Evolutionary conservation across 352 stramenopile genomes (phyloP).

Genomic region (Phytopythium cucurbitacearum): DNA sequence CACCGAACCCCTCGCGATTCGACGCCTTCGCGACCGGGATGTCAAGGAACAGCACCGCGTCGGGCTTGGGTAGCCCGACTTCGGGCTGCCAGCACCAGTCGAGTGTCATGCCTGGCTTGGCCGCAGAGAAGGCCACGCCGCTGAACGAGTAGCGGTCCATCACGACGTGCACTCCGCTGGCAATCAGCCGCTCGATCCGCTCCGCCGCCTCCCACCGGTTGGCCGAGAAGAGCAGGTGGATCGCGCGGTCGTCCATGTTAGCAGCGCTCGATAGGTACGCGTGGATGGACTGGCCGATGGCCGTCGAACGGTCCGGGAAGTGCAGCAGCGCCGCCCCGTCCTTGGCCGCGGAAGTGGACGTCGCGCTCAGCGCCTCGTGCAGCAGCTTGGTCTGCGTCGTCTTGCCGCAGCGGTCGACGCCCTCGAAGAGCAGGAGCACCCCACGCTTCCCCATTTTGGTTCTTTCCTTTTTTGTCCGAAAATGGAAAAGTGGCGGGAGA

Average conservation of each 20-base stretch:
- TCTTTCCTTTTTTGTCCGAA: too few relatives aligned
- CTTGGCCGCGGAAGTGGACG: slow-evolving; percentile 11
- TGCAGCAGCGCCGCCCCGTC: slow-evolving; percentile 46
- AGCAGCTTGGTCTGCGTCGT: slow-evolving; percentile 97
- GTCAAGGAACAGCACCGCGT: slow-evolving; percentile 98
- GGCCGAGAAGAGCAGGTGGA: slow-evolving; percentile 99
- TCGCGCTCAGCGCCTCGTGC: slow-evolving; percentile 46
- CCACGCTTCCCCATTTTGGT: slow-evolving; percentile 63
- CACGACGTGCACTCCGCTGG: slow-evolving; percentile 89
- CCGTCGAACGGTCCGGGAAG: slow-evolving; percentile 82
- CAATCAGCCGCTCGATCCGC: slow-evolving; percentile 65
- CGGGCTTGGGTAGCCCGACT: slow-evolving; percentile 94
- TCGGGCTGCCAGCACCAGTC: slow-evolving; percentile 98
- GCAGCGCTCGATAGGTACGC: slow-evolving; percentile 90
- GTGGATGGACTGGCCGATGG: slow-evolving; percentile 97
- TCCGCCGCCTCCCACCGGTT: slow-evolving; percentile 98
- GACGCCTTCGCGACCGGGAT: slow-evolving; percentile 88
- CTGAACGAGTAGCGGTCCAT: slow-evolving; percentile 98
- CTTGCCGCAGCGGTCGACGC: slow-evolving; percentile 98
- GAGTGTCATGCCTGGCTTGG: slow-evolving; percentile 92
- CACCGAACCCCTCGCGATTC: slow-evolving; percentile 91
- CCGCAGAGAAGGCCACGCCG: slow-evolving; percentile 97
- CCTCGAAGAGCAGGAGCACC: slow-evolving; percentile 98
- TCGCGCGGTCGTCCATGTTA: slow-evolving; percentile 94
- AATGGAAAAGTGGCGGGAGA: too few relatives aligned